Evolutionary conservation across 2,329 filamentous ascomycete species (phyloP).

Genomic region (Canariomyces notabilis): DNA sequence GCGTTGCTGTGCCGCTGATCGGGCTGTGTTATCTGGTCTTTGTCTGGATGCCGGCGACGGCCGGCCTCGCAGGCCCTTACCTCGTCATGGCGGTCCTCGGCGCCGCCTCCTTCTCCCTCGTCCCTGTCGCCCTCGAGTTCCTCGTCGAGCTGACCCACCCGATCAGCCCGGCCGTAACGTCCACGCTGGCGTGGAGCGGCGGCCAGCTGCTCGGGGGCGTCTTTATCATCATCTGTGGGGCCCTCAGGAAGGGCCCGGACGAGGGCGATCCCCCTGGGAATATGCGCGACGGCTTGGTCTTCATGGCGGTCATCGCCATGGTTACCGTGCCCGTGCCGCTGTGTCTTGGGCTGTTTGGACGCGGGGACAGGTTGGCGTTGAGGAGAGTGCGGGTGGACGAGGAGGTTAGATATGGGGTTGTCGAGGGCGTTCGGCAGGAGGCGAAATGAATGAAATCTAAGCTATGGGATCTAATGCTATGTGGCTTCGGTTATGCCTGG

Average conservation of each 20-base stretch:
- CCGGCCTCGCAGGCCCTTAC: conserved; percentile 61
- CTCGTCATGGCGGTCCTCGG: conserved; percentile 71
- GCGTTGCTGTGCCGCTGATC: conserved; percentile 68
- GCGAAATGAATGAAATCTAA: conserved; percentile 2
- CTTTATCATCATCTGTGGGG: conserved; percentile 79
- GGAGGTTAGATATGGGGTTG: conserved; percentile 20
- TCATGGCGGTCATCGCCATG: conserved; percentile 68
- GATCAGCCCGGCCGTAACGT: conserved; percentile 77
- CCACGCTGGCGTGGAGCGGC: conserved; percentile 76
- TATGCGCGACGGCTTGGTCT: conserved; percentile 72
- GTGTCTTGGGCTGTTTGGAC: conserved; percentile 65
- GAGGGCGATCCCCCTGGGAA: conserved; percentile 57
- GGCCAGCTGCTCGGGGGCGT: conserved; percentile 81
- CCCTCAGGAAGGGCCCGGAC: conserved; percentile 55
- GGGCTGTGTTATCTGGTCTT: conserved; percentile 70
- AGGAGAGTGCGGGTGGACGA: conserved; percentile 46
- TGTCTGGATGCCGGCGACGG: conserved; percentile 70
- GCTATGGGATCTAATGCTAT: too few species aligned
- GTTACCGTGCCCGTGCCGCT: conserved; percentile 63
- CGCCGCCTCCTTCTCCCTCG: conserved; percentile 70
- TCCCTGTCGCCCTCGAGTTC: conserved; percentile 83
- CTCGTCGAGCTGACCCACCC: conserved; percentile 85
- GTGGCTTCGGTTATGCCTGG: too few species aligned
- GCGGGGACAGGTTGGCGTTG: conserved; percentile 45
- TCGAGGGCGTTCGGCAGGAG: too few species aligned